Base-by-base conservation (phyloP, 208 protist genomes). In the Trypanosoma brucei region DNA sequence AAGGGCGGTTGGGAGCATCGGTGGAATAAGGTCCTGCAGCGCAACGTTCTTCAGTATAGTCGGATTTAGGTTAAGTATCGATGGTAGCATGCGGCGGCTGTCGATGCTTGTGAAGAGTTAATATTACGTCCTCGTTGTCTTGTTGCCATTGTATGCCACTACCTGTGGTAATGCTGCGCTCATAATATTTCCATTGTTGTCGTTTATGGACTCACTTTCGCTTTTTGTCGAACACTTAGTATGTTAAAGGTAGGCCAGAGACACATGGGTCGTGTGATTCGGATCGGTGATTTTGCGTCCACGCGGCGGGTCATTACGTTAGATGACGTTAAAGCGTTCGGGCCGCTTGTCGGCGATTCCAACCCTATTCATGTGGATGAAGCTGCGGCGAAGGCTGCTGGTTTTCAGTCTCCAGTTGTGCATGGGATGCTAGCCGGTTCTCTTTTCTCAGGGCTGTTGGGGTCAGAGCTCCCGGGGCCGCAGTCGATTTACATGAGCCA, bases 21-120 rank as follows among this genome's bases (percentile, higher is more conserved):
- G 3, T 96, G 90, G 90, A 96, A 96, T 70, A 96, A 94, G 72
- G 79, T 92, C 9, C 83, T 93, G 81, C 79, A 96, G 63, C 77
- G 90, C 22, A 93, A 96, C 61, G 76, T 76, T 33, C 72, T 93
- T 49, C 90, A 96, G 69, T 96, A 96, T 78, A 92, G 74, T 55
- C 71, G 83, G 33, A 74, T 87, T 40, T 94, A 72, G 77, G 34
- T 2, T 9, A 52, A 30, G 35, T 22, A 22, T 22, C 22, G 22
- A 22, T 22, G 22, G 22, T 22, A 22, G 22, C 22, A 22, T 22
- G 22, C 22, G 0, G 22, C 22, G 22, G 22, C 22, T 22, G 22
- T 22, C 22, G 22, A 22, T 22, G 22, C 22, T 22, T 22, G 22
- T 22, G 22, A 22, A 22, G 22, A 22, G 22, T 22, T 22, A 22